Base-by-base conservation (phyloP, 164 flowering plant species). In the Magnolia kwangsiensis region DNA sequence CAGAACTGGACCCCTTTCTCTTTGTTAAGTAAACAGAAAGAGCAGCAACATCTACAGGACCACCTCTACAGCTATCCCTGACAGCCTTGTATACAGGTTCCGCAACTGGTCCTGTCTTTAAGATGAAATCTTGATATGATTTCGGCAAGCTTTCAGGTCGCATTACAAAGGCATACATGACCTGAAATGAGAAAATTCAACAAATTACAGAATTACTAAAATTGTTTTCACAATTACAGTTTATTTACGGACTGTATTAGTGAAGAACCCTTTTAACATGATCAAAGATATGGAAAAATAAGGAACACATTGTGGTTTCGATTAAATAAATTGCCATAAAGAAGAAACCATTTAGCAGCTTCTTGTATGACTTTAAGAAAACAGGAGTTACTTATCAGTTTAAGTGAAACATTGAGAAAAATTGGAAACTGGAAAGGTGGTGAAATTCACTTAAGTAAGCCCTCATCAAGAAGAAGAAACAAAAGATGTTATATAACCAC, bases 91-190 rank as follows among this genome's bases (percentile, higher is more conserved):
- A 96, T 8, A 96, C 93, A 80, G 98, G 98, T 75, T 71, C 69
- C 4, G 94, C 97, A 82, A 96, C 99, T 80, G 99, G 99, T 72
- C 99, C 99, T 70, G 98, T 93, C 78, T 93, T 96, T 84, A 89
- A 95, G 75, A 96, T 96, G 66, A 96, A 96, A 73, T 96, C 94
- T 82, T 85, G 90, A 83, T 96, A 96, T 72, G 98, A 77, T 87
- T 92, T 93, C 58, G 99, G 99, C 88, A 96, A 86, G 87, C 92
- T 96, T 86, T 96, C 98, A 76, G 99, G 99, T 72, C 91, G 98
- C 99, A 96, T 96, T 18, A 96, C 87, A 80, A 96, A 96, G 67
- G 95, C 83, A 87, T 96, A 96, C 99, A 96, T 96, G 72, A 96
- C 93, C 99, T 96, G 89, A 68, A 79, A 68, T 29, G 51, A 72